Percentiles rank a stretch among this genome's conserved stretches.
phyloP scores from a whole-genome alignment of 345 rosid genomes.

The Aquilaria sinensis region DNA sequence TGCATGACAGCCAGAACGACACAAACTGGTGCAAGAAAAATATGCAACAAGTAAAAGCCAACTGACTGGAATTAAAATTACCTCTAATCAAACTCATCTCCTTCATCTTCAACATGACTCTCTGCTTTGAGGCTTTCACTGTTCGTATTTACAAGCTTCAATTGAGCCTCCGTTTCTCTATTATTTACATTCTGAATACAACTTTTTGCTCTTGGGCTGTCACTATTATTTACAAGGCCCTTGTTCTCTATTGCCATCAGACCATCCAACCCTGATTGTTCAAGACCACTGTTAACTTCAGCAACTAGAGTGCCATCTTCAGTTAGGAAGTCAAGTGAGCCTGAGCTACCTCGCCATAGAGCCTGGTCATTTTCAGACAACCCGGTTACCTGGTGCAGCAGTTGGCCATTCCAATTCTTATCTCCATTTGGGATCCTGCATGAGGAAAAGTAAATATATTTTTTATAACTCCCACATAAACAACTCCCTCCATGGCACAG shows the following conservation, averaged over 20 bases:
- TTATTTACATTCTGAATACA: constrained; percentile 49
- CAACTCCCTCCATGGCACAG: background rate
- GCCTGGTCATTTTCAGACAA: constrained; percentile 30
- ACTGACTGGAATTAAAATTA: constrained; percentile 14
- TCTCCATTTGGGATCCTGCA: constrained; percentile 31
- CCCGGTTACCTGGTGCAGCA: constrained; percentile 28
- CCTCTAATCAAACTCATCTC: constrained; percentile 54
- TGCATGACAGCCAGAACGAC: background rate
- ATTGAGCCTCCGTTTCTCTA: constrained; percentile 46
- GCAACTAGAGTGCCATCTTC: constrained; percentile 21
- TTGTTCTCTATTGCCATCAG: constrained; percentile 25
- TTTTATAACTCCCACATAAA: constrained; percentile 2
- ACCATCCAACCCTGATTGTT: constrained; percentile 31
- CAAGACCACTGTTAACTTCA: constrained; percentile 20
- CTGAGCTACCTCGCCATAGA: constrained; percentile 30
- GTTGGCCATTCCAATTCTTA: constrained; percentile 24
- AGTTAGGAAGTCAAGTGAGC: constrained; percentile 27
- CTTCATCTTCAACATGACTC: constrained; percentile 54
- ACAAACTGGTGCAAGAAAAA: background rate
- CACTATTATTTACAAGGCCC: constrained; percentile 42
- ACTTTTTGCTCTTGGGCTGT: constrained; percentile 20
- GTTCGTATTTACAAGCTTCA: constrained; percentile 50
- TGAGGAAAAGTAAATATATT: background rate
- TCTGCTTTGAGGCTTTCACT: constrained; percentile 39
- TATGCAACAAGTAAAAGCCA: background rate